Base-by-base conservation (phyloP, 148 eudicot genomes). In the Spergularia bocconei region DNA sequence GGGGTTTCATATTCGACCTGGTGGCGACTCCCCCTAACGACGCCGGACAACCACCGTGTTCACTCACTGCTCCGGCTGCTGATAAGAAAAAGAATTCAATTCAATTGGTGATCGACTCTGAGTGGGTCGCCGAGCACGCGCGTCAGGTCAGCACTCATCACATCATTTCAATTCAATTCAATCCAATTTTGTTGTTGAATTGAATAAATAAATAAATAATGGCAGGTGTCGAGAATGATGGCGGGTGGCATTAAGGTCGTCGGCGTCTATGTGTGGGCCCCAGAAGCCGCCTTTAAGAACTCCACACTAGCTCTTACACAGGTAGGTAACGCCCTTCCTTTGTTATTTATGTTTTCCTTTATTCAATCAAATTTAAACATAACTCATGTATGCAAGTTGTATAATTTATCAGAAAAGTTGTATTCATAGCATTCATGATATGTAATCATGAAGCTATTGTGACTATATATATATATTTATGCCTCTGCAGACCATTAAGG, bases 141-240 rank as follows among this genome's bases (percentile, higher is more conserved):
- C 90, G 98, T 66, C 97, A 95, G 98, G 98, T 93, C 41, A 5
- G 0, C 20, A 12, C 50, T n/a, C 33, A 7, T 23, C 10, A n/a
- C n/a, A n/a, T 58, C 11, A 3, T 1, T 11, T 17, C 12, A 2
- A 47, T 47, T 61, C 4, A 0, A 10, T n/a, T n/a, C n/a, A n/a
- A n/a, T n/a, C n/a, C n/a, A n/a, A n/a, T n/a, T n/a, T n/a, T n/a
- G n/a, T n/a, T n/a, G n/a, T n/a, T n/a, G n/a, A n/a, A n/a, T n/a
- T n/a, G n/a, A n/a, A n/a, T n/a, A n/a, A n/a, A n/a, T n/a, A n/a
- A n/a, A n/a, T n/a, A n/a, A n/a, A n/a, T n/a, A n/a, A n/a, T n/a
- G n/a, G n/a, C n/a, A 95, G 98, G 99, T 92, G 57, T 90, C 97
- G 53, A 84, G 96, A 81, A 87, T 95, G 99, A 83, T 95, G 66